Base-by-base conservation (phyloP, 495 filamentous ascomycete species). In the Podospora conica region DNA sequence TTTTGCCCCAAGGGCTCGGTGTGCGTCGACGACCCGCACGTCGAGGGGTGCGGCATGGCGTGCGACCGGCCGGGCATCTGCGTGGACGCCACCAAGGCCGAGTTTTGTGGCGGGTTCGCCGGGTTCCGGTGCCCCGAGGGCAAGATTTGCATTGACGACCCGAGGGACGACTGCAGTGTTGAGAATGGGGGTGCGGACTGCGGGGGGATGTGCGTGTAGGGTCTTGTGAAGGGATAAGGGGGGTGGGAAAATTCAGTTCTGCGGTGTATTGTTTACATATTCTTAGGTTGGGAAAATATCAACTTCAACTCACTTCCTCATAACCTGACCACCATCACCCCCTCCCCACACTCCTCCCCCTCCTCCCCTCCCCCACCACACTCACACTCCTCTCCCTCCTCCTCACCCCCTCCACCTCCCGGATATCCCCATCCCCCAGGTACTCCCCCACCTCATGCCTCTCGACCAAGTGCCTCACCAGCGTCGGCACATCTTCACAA, bases 1-100 rank as follows among this genome's bases (percentile, higher is more conserved):
- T 29, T 54, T 1, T 70, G 70, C 53, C 60, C 69, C 53, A 60
- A 69, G 25, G 72, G 53, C 53, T 48, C 68, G 55, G 68, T 71
- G 55, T 77, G 75, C 69, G 64, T 75, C 23, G 72, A 75, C 23
- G 68, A 75, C 60, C 73, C 74, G 0, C 66, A 66, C 33, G 27
- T 27, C 20, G 53, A 55, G 22, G 73, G 73, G 5, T 75, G 75
- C 66, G 72, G 75, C 12, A 68, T 72, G 67, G 71, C 69, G 15
- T 77, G 75, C 64, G 73, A 74, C 58, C 61, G 31, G 23, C 69
- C 68, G 25, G 71, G 73, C 22, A 75, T 75, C 60, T 77, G 75
- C 54, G 70, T 77, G 24, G 20, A 22, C 9, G 24, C 22, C 10
- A 56, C 22, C 22, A 58, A 61, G 63, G 63, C 71, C 20, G 24